Percentiles rank a stretch among this genome's conserved stretches.
Conservation (phyloP, 306 rosid species). For the Myrica gale region DNA sequence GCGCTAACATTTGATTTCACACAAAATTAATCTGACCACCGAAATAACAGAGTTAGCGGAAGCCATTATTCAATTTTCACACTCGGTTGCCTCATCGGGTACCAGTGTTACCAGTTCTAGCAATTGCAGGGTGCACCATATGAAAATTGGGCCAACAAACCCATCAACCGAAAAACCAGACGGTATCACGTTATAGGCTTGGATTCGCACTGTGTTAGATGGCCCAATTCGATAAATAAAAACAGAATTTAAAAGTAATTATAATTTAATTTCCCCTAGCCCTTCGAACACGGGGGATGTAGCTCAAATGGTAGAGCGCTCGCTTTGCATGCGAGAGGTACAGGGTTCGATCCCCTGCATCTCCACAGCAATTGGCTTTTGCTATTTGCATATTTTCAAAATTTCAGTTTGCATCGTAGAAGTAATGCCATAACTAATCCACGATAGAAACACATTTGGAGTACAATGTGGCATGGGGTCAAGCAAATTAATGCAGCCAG, state of each 20-base stretch:
- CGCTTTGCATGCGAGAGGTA: slow-evolving; percentile 63
- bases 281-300: slow-evolving; percentile 6
- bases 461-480: neutral
- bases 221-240: no score
- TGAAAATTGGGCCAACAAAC: neutral
- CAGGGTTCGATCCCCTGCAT: slow-evolving; percentile 68
- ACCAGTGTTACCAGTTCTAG: neutral
- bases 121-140: neutral
- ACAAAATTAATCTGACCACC: no score
- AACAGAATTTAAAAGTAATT: no score
- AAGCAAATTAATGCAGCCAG: neutral
- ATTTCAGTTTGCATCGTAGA: neutral
- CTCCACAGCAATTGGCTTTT: slow-evolving; percentile 26
- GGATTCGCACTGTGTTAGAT: no score
- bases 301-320: slow-evolving; percentile 79
- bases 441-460: neutral
- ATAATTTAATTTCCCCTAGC: no score
- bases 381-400: no score
- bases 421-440: neutral
- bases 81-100: neutral
- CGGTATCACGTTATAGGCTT: neutral
- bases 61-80: slow-evolving; percentile 33
- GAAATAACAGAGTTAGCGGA: slow-evolving; percentile 31
- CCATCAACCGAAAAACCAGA: neutral
- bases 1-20: no score